phyloP scores from a whole-genome alignment of 148 eudicot genomes.

The Limonium bicolor region DNA sequence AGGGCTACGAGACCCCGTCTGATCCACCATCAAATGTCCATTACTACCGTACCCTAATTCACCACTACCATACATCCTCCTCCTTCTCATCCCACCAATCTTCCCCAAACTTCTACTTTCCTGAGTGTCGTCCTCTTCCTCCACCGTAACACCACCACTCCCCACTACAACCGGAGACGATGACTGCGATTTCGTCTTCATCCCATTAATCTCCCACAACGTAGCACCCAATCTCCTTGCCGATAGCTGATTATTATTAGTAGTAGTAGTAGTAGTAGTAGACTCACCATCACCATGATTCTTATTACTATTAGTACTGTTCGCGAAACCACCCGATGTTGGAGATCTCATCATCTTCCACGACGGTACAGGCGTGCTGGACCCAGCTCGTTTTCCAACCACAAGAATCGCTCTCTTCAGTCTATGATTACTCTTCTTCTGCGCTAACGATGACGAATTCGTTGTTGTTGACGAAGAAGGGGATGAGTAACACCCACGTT shows the following conservation, averaged over 20 bases:
- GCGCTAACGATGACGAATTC: conserved; percentile 10
- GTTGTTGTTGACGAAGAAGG: conserved; percentile 45
- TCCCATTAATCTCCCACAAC: conserved; percentile 72
- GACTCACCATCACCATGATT: conserved; percentile 16
- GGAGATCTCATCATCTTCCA: conserved; percentile 58
- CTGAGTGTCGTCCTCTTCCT: conserved; percentile 6
- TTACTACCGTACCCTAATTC: too few relatives aligned
- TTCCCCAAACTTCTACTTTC: conserved; percentile 11
- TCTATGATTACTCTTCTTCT: conserved; percentile 31
- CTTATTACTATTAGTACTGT: too few relatives aligned
- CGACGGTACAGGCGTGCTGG: conserved; percentile 38
- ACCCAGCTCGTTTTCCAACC: conserved; percentile 30
- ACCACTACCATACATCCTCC: conserved; percentile 2
- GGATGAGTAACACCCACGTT: conserved; percentile 40
- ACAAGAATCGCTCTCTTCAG: conserved; percentile 51
- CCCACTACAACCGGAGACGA: too few relatives aligned
- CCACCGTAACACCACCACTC: conserved; percentile 1
- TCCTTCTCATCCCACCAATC: too few relatives aligned
- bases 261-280: conserved; percentile 10
- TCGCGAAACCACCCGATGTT: conserved; percentile 9
- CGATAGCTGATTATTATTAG: conserved; percentile 37
- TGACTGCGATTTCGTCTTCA: conserved; percentile 21
- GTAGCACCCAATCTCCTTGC: conserved; percentile 69
- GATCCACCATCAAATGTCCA: conserved; percentile 13
- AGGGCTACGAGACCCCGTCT: neutral